Evolutionary conservation across 1,284 basidiomycete species (phyloP), one percentile per base, ranked within the genome.

Genomic region (Puccinia polysora): DNA sequence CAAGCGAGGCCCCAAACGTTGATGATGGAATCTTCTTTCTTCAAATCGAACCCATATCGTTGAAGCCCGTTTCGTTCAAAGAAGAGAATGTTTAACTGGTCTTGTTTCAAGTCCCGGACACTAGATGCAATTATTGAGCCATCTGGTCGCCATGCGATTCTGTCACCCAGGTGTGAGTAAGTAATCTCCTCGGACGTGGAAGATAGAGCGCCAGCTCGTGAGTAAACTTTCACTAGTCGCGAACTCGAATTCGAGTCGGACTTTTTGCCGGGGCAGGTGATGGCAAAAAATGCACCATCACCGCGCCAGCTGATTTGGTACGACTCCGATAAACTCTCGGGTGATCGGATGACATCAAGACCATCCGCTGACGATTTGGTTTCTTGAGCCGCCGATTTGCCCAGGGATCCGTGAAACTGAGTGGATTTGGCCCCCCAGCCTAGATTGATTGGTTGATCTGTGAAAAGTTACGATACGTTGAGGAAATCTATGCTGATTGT

Each of bases 401-500:
- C 96, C 3, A 93, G 83, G 0, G 92, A 94, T 14, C 96, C 96
- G 77, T 97, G 94, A 79, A 99, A 99, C 79, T 99, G 96, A 0
- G 96, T 98, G 77, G 89, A 85, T 78, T 95, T 96, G 3, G 90
- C 91, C 34, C 96, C 96, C 96, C 96, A 99, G 8, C 96, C 69
- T 7, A 72, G 25, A 36, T 40, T 47, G 23, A 72, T 60, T 4
- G 60, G 69, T 36, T 72, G 32, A 56, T 72, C 69, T 72, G 28
- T 52, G 14, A 30, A 58, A 23, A 34, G 40, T 5, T 15, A 38
- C 14, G 1, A 36, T 36, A 49, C 18, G 47, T 4, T n/a, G 25
- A 49, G 15, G 25, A 18, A 49, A 49, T n/a, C n/a, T n/a, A n/a
- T n/a, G n/a, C n/a, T n/a, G 32, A 28, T 28, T 25, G 14, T 55